Evolutionary conservation across 2,329 filamentous ascomycete genomes (phyloP), one percentile per base, ranked within the genome.

Genomic region (Fusarium newnesense): DNA sequence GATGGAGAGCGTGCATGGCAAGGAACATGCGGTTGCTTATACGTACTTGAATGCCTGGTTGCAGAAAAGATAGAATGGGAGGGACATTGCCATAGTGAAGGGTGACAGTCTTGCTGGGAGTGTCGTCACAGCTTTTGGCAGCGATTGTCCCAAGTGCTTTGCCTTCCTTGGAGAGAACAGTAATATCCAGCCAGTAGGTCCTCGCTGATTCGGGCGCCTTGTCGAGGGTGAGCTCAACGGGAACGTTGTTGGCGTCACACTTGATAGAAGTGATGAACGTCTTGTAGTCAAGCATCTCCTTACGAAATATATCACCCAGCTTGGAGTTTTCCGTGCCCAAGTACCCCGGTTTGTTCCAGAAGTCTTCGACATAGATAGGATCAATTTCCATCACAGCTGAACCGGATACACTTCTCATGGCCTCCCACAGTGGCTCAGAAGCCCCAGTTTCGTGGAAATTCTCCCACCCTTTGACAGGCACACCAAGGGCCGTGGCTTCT

Each of bases 151-250:
- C 30, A 24, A 50, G 8, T 4, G 2, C 16, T 10, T 34, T 1
- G 2, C 30, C 30, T 1, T 34, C 16, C 0, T 13, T 0, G 0
- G 30, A 50, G 8, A 24, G 1, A 1, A 50, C 2, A 1, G 0
- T 34, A 1, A 34, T 19, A 2, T 34, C 47, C 4, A 50, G 4
- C 47, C 30, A 50, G 21, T 50, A 50, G 0, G 21, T 24, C 15
- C 47, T 32, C 5, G 8, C 0, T 19, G 30, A 50, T 2, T 7
- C 7, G 0, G 30, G 47, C 1, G 47, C 15, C 47, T 1, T 0
- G 11, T 4, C 5, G 1, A 50, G 11, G 2, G 5, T 24, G 11
- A 50, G 21, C 16, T 24, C 16, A 4, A 10, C 4, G 7, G 21
- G 30, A 2, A 10, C 0, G 0, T 19, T 3, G 9, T 13, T 24